phyloP scores from a whole-genome alignment of 73 alveolate species.

The Tetrahymena thermophila region DNA sequence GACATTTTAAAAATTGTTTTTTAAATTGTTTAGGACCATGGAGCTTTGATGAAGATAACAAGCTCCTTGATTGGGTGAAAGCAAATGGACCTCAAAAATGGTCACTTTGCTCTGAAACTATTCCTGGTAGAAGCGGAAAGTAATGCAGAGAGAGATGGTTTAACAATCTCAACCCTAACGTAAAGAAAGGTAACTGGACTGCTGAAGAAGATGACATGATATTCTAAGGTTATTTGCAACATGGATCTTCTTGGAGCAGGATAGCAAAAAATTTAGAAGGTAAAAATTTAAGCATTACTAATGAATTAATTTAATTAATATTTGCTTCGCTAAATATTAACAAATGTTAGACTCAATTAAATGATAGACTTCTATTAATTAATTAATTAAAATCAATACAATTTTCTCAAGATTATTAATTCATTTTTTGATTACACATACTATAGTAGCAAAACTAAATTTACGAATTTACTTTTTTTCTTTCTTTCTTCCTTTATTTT shows the following conservation, averaged over 20 bases:
- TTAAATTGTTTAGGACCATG: constrained; percentile 50
- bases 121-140: constrained; percentile 86
- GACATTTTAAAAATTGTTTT: not conserved
- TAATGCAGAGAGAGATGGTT: constrained; percentile 96
- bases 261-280: constrained; percentile 32
- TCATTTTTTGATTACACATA: no score
- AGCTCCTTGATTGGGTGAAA: constrained; percentile 63
- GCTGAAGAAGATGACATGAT: constrained; percentile 38
- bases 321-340: not conserved
- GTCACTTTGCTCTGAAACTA: constrained; percentile 59
- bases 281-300: not conserved
- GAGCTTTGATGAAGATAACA: constrained; percentile 66
- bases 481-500: no score
- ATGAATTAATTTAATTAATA: not conserved
- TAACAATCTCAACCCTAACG: constrained; percentile 85
- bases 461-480: no score
- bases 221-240: constrained; percentile 22
- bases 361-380: not conserved
- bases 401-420: not conserved
- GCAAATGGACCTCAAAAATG: constrained; percentile 62
- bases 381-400: no score
- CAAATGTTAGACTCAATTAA: not conserved
- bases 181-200: constrained; percentile 87
- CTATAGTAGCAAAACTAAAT: no score
- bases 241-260: constrained; percentile 40